Conservation (phyloP, 257 asterid species). For the Buddleja alternifolia region DNA sequence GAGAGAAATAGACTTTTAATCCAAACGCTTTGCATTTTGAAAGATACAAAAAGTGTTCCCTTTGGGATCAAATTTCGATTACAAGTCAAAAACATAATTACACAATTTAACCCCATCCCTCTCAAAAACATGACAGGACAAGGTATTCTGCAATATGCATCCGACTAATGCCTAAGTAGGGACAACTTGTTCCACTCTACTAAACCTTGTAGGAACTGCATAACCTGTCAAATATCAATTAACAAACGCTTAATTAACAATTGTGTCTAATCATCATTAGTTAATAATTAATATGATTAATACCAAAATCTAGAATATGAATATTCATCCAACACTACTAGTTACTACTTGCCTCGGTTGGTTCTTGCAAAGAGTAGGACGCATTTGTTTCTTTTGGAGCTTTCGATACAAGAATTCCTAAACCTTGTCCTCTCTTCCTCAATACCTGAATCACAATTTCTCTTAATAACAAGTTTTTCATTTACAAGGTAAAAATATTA, state of each 20-base stretch:
- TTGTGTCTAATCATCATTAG: neutral
- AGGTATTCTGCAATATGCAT: slow-evolving; percentile 28
- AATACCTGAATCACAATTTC: slow-evolving; percentile 44
- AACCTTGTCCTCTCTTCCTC: slow-evolving; percentile 67
- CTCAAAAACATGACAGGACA: slow-evolving; percentile 39
- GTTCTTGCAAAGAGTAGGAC: slow-evolving; percentile 70
- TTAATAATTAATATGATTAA: neutral
- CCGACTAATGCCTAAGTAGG: slow-evolving; percentile 30
- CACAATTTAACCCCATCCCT: slow-evolving; percentile 35
- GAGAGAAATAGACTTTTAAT: neutral
- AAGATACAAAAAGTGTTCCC: slow-evolving; percentile 14
- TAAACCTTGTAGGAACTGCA: slow-evolving; percentile 69
- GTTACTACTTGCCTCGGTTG: slow-evolving; percentile 65
- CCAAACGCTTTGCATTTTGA: neutral
- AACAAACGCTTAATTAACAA: slow-evolving; percentile 16
- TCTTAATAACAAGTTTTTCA: no score
- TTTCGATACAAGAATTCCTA: slow-evolving; percentile 74
- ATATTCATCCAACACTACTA: slow-evolving; percentile 23
- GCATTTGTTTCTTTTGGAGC: slow-evolving; percentile 75
- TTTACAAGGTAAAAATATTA: no score
- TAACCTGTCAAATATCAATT: slow-evolving; percentile 61
- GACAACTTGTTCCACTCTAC: slow-evolving; percentile 64
- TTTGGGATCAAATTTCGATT: slow-evolving; percentile 31
- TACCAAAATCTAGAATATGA: slow-evolving; percentile 11
- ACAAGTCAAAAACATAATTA: slow-evolving; percentile 29